Base-by-base conservation (phyloP, 805 yeast genomes). In the Ogataea parapolymorpha region DNA sequence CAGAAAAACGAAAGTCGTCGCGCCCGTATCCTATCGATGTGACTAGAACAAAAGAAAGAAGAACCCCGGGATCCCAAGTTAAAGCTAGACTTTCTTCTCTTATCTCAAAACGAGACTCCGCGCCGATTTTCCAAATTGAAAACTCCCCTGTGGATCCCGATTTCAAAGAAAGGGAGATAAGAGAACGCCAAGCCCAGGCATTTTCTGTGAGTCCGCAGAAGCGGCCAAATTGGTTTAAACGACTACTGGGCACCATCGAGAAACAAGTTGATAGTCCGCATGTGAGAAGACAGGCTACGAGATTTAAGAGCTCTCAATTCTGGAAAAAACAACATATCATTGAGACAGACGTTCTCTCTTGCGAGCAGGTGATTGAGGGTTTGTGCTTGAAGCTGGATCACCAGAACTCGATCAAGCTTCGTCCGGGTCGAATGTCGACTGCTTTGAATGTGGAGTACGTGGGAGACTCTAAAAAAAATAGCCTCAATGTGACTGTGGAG, bases 101-200 rank as follows among this genome's bases (percentile, higher is more conserved):
- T 10, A 14, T 29, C 13, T 44, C 38, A 26, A 49, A 37, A 30
- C 32, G 38, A 26, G 51, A 38, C 6, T 49, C 40, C 18, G 35
- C 17, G 15, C 29, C 3, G 42, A 44, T 26, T 37, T 44, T 27
- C 22, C 42, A 37, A 29, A 51, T 52, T 15, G 56, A 62, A 4
- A 45, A 50, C 20, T 54, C 58, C 10, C 63, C 64, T 42, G 48
- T 45, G 30, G 63, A 58, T 36, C 61, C 61, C 3, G 46, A 41
- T 14, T 44, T 50, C 11, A 26, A 46, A 6, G 32, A 18, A 17
- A 37, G 49, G n/a, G 43, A 33, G 10, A 22, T 18, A 6, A 33
- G 37, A 13, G 38, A 34, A 11, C 37, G 26, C 36, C 27, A 37
- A 42, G 29, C 35, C n/a, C 29, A 26, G 20, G 17, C 6, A 2